These are phyloP conservation scores for Oehlia diaphana DNA, from an alignment of 192 early-diverging fungal genomes.

Conservation along the genomic window DNA sequence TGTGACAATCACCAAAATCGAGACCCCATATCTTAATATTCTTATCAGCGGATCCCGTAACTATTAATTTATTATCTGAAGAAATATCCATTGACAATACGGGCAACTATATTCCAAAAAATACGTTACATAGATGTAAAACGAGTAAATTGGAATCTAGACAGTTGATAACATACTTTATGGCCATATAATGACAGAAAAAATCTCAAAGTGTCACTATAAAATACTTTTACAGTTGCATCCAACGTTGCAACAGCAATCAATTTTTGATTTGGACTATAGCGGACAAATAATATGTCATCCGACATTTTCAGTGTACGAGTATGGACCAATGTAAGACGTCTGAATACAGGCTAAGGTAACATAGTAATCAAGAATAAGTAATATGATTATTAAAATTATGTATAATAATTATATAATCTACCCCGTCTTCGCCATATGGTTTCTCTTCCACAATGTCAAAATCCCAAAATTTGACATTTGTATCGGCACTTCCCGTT, in stretches of 20 bases:
- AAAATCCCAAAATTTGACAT: conserved; percentile 98
- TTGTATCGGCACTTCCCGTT: conserved; percentile 91
- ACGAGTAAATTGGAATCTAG: neutral
- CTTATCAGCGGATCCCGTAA: conserved; percentile 96
- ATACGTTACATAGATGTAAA: neutral
- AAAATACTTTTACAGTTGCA: conserved; percentile 96
- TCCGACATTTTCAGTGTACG: conserved; percentile 95
- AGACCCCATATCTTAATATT: conserved; percentile 98
- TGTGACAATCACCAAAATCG: conserved; percentile 99
- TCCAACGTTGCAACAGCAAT: conserved; percentile 93
- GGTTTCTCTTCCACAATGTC: conserved; percentile 38
- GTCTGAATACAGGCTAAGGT: conserved; percentile 40
- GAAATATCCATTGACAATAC: conserved; percentile 99
- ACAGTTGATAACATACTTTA: conserved; percentile 46
- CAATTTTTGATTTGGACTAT: conserved; percentile 82
- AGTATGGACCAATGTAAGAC: conserved; percentile 79
- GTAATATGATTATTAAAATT: neutral
- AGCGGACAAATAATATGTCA: conserved; percentile 83
- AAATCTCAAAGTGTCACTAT: conserved; percentile 95
- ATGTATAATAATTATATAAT: neutral
- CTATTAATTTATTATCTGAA: conserved; percentile 86
- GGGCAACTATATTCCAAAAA: conserved; percentile 57
- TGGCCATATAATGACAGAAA: conserved; percentile 97
- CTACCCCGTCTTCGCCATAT: neutral
- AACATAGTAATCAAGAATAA: neutral